These are phyloP conservation scores for Daldinia sp. DNA, from an alignment of 2,329 filamentous ascomycete genomes.

Conservation along the genomic window DNA sequence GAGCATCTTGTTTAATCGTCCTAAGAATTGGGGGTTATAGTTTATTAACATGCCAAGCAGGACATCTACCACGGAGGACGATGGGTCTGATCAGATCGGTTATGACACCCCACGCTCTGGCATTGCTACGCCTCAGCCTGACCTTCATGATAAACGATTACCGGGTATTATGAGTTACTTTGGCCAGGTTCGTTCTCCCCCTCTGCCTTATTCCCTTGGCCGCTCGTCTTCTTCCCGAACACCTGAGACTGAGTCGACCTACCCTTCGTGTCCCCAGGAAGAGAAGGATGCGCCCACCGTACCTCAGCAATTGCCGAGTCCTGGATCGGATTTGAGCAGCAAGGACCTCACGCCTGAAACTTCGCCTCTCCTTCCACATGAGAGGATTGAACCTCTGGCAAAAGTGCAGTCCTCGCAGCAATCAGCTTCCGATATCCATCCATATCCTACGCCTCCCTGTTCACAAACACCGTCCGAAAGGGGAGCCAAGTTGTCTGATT, in stretches of 20 bases:
- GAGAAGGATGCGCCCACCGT: slow-evolving; percentile 42
- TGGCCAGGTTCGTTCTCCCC: slow-evolving; percentile 96
- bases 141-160: slow-evolving; percentile 91
- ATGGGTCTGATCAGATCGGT: slow-evolving; percentile 78
- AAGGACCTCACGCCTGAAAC: slow-evolving; percentile 41
- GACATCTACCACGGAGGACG: slow-evolving; percentile 70
- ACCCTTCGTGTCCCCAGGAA: slow-evolving; percentile 48
- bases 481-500: slow-evolving; percentile 53
- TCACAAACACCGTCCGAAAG: slow-evolving; percentile 58
- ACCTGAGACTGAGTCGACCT: slow-evolving; percentile 48
- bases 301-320: slow-evolving; percentile 37
- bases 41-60: slow-evolving; percentile 64
- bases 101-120: slow-evolving; percentile 89
- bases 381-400: slow-evolving; percentile 48
- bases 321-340: slow-evolving; percentile 36
- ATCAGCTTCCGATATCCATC: slow-evolving; percentile 47
- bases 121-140: slow-evolving; percentile 90
- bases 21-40: slow-evolving; percentile 44
- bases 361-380: slow-evolving; percentile 51
- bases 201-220: slow-evolving; percentile 63
- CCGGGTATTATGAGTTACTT: slow-evolving; percentile 98
- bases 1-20: slow-evolving; percentile 15
- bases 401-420: slow-evolving; percentile 45
- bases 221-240: slow-evolving; percentile 52
- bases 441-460: slow-evolving; percentile 67